Evolutionary conservation across 2,329 filamentous ascomycete species (phyloP), one percentile per base, ranked within the genome.

Genomic region (Xylaria sp.): DNA sequence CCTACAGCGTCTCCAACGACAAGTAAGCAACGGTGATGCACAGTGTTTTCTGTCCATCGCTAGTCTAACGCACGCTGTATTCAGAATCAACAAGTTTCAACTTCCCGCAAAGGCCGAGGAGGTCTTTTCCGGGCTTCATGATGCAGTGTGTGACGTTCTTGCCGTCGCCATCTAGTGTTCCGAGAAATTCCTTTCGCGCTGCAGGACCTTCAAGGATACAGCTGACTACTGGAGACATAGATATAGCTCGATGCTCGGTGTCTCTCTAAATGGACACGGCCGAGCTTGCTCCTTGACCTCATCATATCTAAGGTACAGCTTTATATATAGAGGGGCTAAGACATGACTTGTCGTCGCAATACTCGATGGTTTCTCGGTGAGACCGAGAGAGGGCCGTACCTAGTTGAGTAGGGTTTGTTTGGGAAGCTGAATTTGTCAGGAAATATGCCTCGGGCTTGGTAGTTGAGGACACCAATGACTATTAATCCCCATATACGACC

Each of bases 61-160:
- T 97, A 21, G 94, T 94, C 3, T 94, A 94, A 77, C 98, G 94
- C 3, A 98, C 94, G 75, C 91, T 96, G 94, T 94, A 98, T 47
- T 95, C 94, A 74, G 98, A 99, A 77, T 99, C 94, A 2, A 92
- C 95, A 72, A 99, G 92, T 79, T 98, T 99, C 79, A 99, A 92
- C 82, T 98, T 95, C 67, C 94, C 94, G 74, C 97, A 93, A 58
- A 97, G 92, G 8, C 95, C 94, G 23, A 97, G 89, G 15, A 97
- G 84, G 67, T 97, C 97, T 73, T 97, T 97, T 79, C 97, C 94
- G 1, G 94, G 94, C 81, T 97, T 97, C 79, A 97, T 97, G 72
- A 97, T 94, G 64, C 94, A 87, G 78, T 97, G 94, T 80, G 97
- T 97, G 69, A 97, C 91, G 76, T 97, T 92, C 81, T 97, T 97